phyloP scores from a whole-genome alignment of 1,284 basidiomycete species.

The Ustilago cynodontis region DNA sequence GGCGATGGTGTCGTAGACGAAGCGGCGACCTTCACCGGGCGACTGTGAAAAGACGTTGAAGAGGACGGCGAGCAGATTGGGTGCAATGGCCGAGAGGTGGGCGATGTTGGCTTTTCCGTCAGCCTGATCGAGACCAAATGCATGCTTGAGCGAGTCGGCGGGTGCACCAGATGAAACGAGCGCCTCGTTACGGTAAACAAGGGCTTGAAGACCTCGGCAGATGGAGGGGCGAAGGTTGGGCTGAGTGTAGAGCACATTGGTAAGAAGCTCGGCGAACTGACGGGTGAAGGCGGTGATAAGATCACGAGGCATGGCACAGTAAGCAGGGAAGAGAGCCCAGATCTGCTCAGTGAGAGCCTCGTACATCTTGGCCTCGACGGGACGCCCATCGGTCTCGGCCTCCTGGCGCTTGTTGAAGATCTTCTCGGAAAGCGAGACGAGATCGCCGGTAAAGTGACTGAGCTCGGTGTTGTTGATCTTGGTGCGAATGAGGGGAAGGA shows the following conservation, averaged over 20 bases:
- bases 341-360: conserved; percentile 90
- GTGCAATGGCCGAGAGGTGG: conserved; percentile 82
- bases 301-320: conserved; percentile 85
- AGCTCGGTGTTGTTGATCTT: conserved; percentile 83
- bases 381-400: conserved; percentile 79
- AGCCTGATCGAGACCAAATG: conserved; percentile 74
- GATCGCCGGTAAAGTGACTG: conserved; percentile 86
- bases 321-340: conserved; percentile 79
- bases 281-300: conserved; percentile 71
- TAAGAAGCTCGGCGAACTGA: conserved; percentile 76
- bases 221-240: conserved; percentile 84
- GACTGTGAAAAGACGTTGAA: conserved; percentile 96
- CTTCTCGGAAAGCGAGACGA: conserved; percentile 91
- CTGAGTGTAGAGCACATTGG: conserved; percentile 90
- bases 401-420: conserved; percentile 79
- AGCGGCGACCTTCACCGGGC: conserved; percentile 80
- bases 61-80: conserved; percentile 92
- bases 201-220: conserved; percentile 81
- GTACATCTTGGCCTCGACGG: conserved; percentile 90
- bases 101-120: conserved; percentile 79
- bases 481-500: conserved; percentile 88
- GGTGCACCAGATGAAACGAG: conserved; percentile 72
- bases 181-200: conserved; percentile 81
- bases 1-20: conserved; percentile 88
- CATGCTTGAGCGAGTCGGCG: conserved; percentile 72